Evolutionary conservation across 345 rosid genomes (phyloP), one percentile per base, ranked within the genome.

Genomic region (Pistacia integerrima): DNA sequence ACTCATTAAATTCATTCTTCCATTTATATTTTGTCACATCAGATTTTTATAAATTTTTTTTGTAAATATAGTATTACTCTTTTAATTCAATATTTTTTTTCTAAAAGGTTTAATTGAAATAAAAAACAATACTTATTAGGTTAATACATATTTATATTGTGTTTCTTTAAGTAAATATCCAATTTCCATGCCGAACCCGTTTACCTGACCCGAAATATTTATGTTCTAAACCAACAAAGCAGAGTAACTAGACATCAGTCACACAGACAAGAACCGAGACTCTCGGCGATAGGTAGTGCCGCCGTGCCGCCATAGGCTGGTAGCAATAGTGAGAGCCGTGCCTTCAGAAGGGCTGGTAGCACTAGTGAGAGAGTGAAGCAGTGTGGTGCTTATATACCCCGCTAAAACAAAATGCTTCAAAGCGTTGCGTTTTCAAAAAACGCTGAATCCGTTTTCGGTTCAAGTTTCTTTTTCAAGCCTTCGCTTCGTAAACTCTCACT

Each of bases 381-480:
- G 46, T 41, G 46, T 41, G 46, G 57, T 54, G 57, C 57, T 41
- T 54, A 54, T 16, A 54, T 16, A 16, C 4, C 5, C 25, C 2
- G 72, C n/a, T 5, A 20, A 6, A 13, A 14, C 33, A 51, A 67
- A 68, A 52, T 54, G 62, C 77, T 74, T 38, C 64, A 64, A 11
- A 41, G 63, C 52, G 36, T 9, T 35, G 77, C 35, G 54, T 52
- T 64, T 74, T 64, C 52, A 0, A 12, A 49, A 52, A 64, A 35
- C 62, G 2, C 70, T 4, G 58, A 61, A 51, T 59, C 11, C 16
- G 69, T 51, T 35, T 74, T 51, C 1, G 36, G 14, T n/a, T 56
- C 64, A 30, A 55, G 35, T 70, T 70, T 70, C 49, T 56, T 8
- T 4, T 54, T 64, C 54, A 74, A 64, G 2, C 77, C n/a, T 52